phyloP scores from a whole-genome alignment of 768 basidiomycete genomes.

The Agaricus sinodeliciosus region DNA sequence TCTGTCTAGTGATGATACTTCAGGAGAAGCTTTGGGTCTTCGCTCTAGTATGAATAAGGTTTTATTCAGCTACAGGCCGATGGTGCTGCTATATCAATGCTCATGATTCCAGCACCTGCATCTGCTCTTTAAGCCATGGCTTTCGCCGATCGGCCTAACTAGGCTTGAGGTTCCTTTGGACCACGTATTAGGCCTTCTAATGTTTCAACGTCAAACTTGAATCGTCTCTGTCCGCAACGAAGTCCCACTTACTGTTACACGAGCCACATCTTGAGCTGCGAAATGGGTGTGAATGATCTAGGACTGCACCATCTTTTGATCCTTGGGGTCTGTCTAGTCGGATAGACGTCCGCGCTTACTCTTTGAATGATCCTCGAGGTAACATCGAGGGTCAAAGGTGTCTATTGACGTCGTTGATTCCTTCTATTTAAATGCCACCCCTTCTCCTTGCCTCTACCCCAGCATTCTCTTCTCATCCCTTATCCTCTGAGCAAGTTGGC shows the following conservation, averaged over 20 bases:
- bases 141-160: too few relatives aligned
- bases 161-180: too few relatives aligned
- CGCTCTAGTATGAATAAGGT: too few relatives aligned
- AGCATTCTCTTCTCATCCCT: neutral
- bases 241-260: neutral
- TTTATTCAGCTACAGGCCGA: too few relatives aligned
- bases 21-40: neutral
- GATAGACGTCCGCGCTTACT: neutral
- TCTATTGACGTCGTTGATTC: neutral
- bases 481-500: neutral
- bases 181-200: too few relatives aligned
- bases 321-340: neutral
- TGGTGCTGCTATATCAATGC: too few relatives aligned
- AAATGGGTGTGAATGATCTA: neutral
- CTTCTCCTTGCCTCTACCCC: neutral
- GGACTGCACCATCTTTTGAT: neutral
- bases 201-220: too few relatives aligned
- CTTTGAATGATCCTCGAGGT: constrained; percentile 7
- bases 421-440: constrained; percentile 6
- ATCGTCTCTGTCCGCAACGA: too few relatives aligned
- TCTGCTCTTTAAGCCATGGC: too few relatives aligned
- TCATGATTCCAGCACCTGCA: too few relatives aligned
- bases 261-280: neutral
- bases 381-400: constrained; percentile 8
- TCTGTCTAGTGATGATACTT: neutral